Conservation (phyloP, 2,329 filamentous ascomycete genomes). For the Trichoderma aggressivum region DNA sequence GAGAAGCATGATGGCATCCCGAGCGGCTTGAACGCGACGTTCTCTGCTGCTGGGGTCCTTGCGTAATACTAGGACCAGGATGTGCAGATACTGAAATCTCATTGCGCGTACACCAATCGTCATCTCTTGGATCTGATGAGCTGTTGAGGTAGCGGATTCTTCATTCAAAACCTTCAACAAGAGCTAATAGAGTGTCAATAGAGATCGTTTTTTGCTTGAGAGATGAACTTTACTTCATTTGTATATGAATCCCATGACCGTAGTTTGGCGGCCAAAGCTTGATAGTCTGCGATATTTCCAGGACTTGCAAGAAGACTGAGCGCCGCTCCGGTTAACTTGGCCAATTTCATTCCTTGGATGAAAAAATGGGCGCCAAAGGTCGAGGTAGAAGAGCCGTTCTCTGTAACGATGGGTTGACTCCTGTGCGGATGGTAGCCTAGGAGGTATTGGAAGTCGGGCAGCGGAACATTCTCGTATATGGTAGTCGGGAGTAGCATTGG, state of each 20-base stretch:
- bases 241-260: background rate
- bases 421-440: background rate
- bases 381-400: background rate
- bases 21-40: background rate
- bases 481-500: background rate
- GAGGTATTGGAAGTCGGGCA: background rate
- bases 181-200: background rate
- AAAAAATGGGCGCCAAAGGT: background rate
- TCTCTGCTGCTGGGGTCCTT: background rate
- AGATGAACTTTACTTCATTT: background rate
- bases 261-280: background rate
- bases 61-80: constrained; percentile 1
- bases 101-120: background rate
- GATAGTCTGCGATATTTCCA: too few relatives aligned
- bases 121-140: background rate
- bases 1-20: constrained; percentile 4
- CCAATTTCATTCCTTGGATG: background rate
- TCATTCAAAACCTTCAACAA: background rate
- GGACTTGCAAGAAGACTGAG: background rate
- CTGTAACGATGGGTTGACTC: background rate
- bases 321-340: background rate
- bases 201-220: background rate
- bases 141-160: background rate
- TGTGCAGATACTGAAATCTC: constrained; percentile 8
- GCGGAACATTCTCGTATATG: background rate